Evolutionary conservation across 1,284 basidiomycete species (phyloP).

Genomic region (Ustilago vetiveriae): DNA sequence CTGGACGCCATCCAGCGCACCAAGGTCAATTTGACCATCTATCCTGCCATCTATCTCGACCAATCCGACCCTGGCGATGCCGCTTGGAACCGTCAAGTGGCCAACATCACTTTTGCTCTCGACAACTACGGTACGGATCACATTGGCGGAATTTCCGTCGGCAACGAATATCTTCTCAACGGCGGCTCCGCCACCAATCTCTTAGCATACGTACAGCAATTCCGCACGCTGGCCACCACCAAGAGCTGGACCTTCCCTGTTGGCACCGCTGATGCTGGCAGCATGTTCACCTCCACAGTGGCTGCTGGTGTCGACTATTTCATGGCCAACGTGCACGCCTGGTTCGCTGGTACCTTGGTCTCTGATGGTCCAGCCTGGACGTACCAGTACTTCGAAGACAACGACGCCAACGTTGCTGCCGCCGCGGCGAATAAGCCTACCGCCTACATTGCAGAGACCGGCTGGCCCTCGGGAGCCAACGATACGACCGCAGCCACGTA

Average conservation of each 20-base stretch:
- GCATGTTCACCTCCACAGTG: slow-evolving; percentile 32
- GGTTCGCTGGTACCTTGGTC: slow-evolving; percentile 42
- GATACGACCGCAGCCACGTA: slow-evolving; percentile 20
- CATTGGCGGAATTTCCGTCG: slow-evolving; percentile 37
- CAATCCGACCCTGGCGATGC: slow-evolving; percentile 22
- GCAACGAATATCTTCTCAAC: slow-evolving; percentile 43
- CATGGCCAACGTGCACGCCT: slow-evolving; percentile 45
- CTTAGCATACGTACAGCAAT: slow-evolving; percentile 27
- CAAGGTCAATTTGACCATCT: slow-evolving; percentile 44
- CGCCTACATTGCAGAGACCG: slow-evolving; percentile 43
- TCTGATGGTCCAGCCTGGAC: slow-evolving; percentile 35
- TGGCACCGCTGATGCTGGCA: slow-evolving; percentile 41
- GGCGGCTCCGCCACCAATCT: slow-evolving; percentile 30
- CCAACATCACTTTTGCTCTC: slow-evolving; percentile 36
- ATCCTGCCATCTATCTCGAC: slow-evolving; percentile 38
- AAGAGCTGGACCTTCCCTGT: slow-evolving; percentile 32
- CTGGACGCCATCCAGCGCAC: slow-evolving; percentile 44
- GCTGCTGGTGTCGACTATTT: slow-evolving; percentile 43
- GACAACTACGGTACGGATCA: slow-evolving; percentile 36
- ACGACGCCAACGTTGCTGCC: slow-evolving; percentile 21
- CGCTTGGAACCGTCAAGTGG: slow-evolving; percentile 30
- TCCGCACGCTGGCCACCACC: slow-evolving; percentile 21
- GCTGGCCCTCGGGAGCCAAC: slow-evolving; percentile 41
- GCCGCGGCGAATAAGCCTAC: slow-evolving; percentile 31
- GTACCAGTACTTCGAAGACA: slow-evolving; percentile 34